These are phyloP conservation scores for Globisporangium recalcitrans DNA, from an alignment of 352 stramenopile genomes.

Conservation along the genomic window DNA sequence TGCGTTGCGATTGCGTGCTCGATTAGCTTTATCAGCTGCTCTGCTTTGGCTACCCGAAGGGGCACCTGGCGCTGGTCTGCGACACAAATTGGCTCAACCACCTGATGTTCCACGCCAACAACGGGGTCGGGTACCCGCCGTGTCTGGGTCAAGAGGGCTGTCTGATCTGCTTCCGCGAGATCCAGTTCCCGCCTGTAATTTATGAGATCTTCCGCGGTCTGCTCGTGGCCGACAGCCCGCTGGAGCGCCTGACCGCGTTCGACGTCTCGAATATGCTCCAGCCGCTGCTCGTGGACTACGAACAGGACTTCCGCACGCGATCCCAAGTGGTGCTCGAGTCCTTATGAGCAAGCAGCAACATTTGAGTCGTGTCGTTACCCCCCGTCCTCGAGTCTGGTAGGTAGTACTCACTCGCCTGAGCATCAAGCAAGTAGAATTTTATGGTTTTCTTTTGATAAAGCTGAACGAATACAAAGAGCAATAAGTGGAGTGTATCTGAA, in stretches of 20 bases:
- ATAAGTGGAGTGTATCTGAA: too few relatives aligned
- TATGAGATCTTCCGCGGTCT: slow-evolving; percentile 70
- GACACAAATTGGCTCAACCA: slow-evolving; percentile 74
- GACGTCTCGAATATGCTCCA: slow-evolving; percentile 45
- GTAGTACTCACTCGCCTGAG: too few relatives aligned
- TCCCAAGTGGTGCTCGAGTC: slow-evolving; percentile 46
- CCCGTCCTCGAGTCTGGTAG: too few relatives aligned
- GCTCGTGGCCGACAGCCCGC: slow-evolving; percentile 41
- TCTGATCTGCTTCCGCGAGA: slow-evolving; percentile 75
- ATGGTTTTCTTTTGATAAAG: too few relatives aligned
- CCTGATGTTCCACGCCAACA: slow-evolving; percentile 51
- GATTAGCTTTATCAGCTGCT: slow-evolving; percentile 61
- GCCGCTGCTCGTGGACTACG: slow-evolving; percentile 54
- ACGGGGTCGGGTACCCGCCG: slow-evolving; percentile 25
- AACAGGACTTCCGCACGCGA: slow-evolving; percentile 46
- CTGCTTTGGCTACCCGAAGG: slow-evolving; percentile 78
- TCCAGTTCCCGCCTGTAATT: slow-evolving; percentile 68
- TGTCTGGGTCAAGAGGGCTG: slow-evolving; percentile 62
- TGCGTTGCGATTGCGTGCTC: background rate
- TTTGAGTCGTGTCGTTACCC: too few relatives aligned
- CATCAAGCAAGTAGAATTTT: too few relatives aligned
- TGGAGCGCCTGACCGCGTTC: slow-evolving; percentile 51
- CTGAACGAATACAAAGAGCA: too few relatives aligned
- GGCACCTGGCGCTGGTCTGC: slow-evolving; percentile 64
- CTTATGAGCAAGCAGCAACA: slow-evolving; percentile 15